Conservation (phyloP, 2,329 filamentous ascomycete genomes). For the Sporothrix protearum region DNA sequence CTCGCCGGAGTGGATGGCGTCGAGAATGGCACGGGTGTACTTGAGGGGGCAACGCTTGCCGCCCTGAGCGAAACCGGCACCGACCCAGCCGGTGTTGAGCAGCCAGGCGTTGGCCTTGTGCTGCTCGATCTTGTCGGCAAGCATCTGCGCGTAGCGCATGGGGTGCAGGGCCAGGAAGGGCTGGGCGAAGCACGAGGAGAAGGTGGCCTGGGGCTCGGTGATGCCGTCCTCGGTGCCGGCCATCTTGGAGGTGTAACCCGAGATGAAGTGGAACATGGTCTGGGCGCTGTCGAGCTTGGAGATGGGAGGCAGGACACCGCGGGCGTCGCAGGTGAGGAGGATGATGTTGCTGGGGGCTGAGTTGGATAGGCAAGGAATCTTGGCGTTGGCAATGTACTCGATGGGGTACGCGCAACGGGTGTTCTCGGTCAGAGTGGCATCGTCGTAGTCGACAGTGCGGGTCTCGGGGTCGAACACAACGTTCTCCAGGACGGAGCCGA, state of each 20-base stretch:
- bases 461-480: conserved; percentile 93
- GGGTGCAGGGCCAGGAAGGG: conserved; percentile 98
- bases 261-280: conserved; percentile 99
- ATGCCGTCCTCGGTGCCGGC: conserved; percentile 96
- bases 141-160: conserved; percentile 98
- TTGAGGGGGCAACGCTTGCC: conserved; percentile 97
- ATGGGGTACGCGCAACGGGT: conserved; percentile 93
- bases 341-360: conserved; percentile 96
- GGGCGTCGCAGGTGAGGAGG: conserved; percentile 94
- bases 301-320: conserved; percentile 94
- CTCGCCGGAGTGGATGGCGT: conserved; percentile 95
- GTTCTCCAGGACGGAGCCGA: conserved; percentile 96
- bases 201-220: conserved; percentile 95
- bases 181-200: conserved; percentile 98
- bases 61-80: conserved; percentile 82
- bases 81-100: conserved; percentile 97
- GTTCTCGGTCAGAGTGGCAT: conserved; percentile 93
- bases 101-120: conserved; percentile 98
- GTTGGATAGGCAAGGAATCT: conserved; percentile 88
- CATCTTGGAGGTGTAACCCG: conserved; percentile 99
- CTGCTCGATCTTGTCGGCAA: conserved; percentile 93
- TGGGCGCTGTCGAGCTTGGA: conserved; percentile 92
- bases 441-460: conserved; percentile 91
- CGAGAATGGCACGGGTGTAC: conserved; percentile 97
- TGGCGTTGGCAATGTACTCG: conserved; percentile 98